phyloP scores from a whole-genome alignment of 495 filamentous ascomycete species.

The Jackrogersella minutella region DNA sequence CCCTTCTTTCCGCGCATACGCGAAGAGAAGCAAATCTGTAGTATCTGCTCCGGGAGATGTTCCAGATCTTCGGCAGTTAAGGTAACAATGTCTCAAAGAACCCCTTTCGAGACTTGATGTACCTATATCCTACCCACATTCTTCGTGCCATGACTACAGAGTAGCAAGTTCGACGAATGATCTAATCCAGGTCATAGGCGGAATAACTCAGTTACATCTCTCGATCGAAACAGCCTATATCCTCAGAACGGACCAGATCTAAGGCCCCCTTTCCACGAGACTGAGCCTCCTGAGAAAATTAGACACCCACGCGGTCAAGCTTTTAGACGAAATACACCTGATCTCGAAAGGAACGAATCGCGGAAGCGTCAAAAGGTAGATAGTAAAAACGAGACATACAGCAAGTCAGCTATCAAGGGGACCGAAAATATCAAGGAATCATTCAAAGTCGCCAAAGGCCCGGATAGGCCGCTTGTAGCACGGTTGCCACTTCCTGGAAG shows the following conservation, averaged over 20 bases:
- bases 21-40: conserved; percentile 28
- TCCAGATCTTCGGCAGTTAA: background rate
- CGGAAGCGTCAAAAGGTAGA: conserved; percentile 3
- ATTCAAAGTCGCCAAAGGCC: background rate
- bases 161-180: background rate
- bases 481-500: conserved; percentile 5
- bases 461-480: background rate
- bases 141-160: background rate
- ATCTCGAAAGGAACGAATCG: background rate
- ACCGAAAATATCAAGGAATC: background rate
- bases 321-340: conserved; percentile 6
- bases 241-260: background rate
- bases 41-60: conserved; percentile 32
- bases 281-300: background rate
- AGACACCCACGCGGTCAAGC: background rate
- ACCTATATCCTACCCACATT: background rate
- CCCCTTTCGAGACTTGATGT: background rate
- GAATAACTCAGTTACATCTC: background rate
- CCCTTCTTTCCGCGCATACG: conserved; percentile 24
- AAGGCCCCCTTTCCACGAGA: background rate
- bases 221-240: background rate
- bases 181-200: background rate
- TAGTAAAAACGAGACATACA: background rate
- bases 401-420: background rate
- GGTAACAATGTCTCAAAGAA: conserved; percentile 7